Base-by-base conservation (phyloP, 1,284 basidiomycete species). In the Phellopilus nigrolimitatus region DNA sequence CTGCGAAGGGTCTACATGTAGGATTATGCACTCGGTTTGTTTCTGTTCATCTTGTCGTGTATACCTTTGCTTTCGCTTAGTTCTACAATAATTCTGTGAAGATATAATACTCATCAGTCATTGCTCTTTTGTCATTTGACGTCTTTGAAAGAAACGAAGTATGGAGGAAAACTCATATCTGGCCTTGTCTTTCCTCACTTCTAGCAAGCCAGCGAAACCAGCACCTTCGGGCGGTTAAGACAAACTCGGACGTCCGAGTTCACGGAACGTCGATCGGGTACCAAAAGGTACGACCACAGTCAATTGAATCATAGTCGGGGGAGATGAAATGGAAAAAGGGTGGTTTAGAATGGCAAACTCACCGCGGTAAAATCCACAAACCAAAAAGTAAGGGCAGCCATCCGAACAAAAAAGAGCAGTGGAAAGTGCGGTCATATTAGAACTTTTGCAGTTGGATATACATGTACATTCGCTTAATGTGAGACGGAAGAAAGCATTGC, bases 131-230 rank as follows among this genome's bases (percentile, higher is more conserved):
- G n/a, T n/a, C n/a, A n/a, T n/a, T n/a, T 36, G 30, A 19, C 15
- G 17, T 47, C 17, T 30, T 33, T 8, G 34, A 17, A 19, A 17
- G 15, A 47, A 21, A 17, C 21, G 13, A 36, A n/a, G 33, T 47
- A 3, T 21, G 17, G 12, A 27, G 13, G 19, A 42, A 47, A 47
- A 33, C 67, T 87, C 84, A 87, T 80, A 85, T 87, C 84, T 87
- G 84, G 84, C 84, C 84, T 87, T 73, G 76, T 78, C 64, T 66
- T 61, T 85, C 84, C 63, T 72, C 83, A 84, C 60, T 52, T 65
- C 57, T 57, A 61, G 60, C 57, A 54, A 50, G 52, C 56, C 49
- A 41, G 60, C 62, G 72, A 80, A 84, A 82, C 82, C 79, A 68
- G 70, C 60, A 57, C 49, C 34, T 24, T 21, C 37, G 45, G 54